phyloP scores from a whole-genome alignment of 2,329 filamentous ascomycete genomes.

The Metarhizium anisopliae region DNA sequence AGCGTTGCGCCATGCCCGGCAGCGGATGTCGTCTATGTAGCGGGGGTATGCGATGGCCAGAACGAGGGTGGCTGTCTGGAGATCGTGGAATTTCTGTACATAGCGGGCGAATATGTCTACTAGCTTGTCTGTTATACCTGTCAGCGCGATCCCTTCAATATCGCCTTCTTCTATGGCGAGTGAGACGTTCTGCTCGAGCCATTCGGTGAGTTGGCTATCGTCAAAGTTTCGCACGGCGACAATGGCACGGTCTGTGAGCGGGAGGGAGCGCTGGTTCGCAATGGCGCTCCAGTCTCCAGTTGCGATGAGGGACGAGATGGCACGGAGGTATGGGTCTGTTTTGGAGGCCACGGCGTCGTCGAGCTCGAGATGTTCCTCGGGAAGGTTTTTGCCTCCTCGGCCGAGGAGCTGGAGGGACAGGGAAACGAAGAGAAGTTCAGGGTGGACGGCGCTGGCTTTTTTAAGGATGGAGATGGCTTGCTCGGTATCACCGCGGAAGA shows the following conservation, averaged over 20 bases:
- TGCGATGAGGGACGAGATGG: slow-evolving; percentile 68
- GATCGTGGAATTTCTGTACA: slow-evolving; percentile 65
- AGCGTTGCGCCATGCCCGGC: slow-evolving; percentile 61
- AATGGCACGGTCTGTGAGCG: slow-evolving; percentile 64
- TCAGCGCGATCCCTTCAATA: slow-evolving; percentile 68
- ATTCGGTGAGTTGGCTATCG: slow-evolving; percentile 53
- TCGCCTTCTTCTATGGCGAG: slow-evolving; percentile 57
- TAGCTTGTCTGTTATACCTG: slow-evolving; percentile 63
- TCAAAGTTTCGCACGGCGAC: slow-evolving; percentile 61
- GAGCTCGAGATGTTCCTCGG: slow-evolving; percentile 45
- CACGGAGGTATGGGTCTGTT: slow-evolving; percentile 70
- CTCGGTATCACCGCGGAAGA: slow-evolving; percentile 63
- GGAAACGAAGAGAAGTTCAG: slow-evolving; percentile 60
- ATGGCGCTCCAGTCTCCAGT: slow-evolving; percentile 70
- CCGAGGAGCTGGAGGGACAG: slow-evolving; percentile 56
- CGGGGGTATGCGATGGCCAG: slow-evolving; percentile 65
- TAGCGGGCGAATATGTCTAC: slow-evolving; percentile 71
- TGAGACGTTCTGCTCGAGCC: slow-evolving; percentile 57
- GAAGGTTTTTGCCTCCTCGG: slow-evolving; percentile 33
- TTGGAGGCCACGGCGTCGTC: slow-evolving; percentile 52
- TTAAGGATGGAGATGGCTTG: slow-evolving; percentile 64
- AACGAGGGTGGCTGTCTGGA: slow-evolving; percentile 70
- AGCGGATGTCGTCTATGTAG: slow-evolving; percentile 70
- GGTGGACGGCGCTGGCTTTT: slow-evolving; percentile 51
- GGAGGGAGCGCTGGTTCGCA: slow-evolving; percentile 62